Evolutionary conservation across 2,329 filamentous ascomycete species (phyloP), one percentile per base, ranked within the genome.

Genomic region (Verticillium nonalfalfae): DNA sequence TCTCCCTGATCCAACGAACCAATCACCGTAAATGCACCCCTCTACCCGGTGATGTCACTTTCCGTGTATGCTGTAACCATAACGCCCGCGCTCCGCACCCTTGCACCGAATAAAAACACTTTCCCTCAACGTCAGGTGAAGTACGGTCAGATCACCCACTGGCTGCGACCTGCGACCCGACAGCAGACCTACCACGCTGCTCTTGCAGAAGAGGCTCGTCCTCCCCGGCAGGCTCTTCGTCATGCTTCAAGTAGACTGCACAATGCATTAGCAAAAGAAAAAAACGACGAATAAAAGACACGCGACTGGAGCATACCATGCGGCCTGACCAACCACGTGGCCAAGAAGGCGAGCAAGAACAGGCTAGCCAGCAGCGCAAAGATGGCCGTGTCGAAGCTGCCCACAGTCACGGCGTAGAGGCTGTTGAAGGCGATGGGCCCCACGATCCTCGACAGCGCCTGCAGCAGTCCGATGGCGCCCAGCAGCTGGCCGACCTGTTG

Each of bases 401-500:
- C 86, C 1, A 97, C 91, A 0, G 95, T 98, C 2, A 83, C 79
- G 14, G 89, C 90, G 72, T 96, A 99, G 10, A 98, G 85, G 5
- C 90, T 84, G 69, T 95, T 96, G 75, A 97, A 96, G 1, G 94
- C 71, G 0, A 91, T 83, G 0, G 95, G 95, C 1, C 90, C 88
- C 13, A 96, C 72, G 2, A 98, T 86, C 64, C 93, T 82, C 3
- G 90, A 85, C 39, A 97, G 76, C 1, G 92, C 90, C 74, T 98
- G 94, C 62, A 98, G 76, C 64, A 98, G 79, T 0, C 94, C 95
- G 15, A 89, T 89, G 1, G 93, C 93, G 26, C 95, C 95, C 0
- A 99, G 82, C n/a, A 98, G 79, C 72, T 95, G 88, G 0, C 95
- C 95, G 0, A 95, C 89, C 56, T 85, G 85, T 65, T 95, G 90